Evolutionary conservation across 352 stramenopile genomes (phyloP), one percentile per base, ranked within the genome.

Genomic region (Globisporangium solare): DNA sequence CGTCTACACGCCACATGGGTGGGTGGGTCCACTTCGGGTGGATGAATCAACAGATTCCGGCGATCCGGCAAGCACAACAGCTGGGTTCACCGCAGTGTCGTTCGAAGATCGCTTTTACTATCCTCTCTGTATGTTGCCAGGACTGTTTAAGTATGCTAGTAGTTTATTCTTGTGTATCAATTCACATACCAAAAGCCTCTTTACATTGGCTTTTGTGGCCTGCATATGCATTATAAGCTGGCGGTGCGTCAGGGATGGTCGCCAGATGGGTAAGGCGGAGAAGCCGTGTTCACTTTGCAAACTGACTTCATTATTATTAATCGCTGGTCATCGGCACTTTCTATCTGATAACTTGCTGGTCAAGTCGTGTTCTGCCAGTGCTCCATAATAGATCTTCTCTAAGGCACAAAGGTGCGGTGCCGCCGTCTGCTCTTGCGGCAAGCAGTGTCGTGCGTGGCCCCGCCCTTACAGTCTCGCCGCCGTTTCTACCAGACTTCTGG

Each of bases 261-360:
- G 7, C 20, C 51, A 56, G 20, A 21, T 56, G 51, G 37, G 32
- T 56, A 24, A 47, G 35, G 51, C 37, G 24, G 51, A 57, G 40
- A 57, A 57, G 51, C 40, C 27, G 17, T 17, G 27, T 41, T 53
- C 39, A 43, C 18, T 15, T 27, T n/a, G 47, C 47, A 39, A 15
- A 27, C 51, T 57, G 39, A 57, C 51, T 57, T 57, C 22, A 42
- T 56, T 56, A 24, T 57, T 37, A 42, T 56, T 56, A 24, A 51
- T 40, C 27, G 27, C 27, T 35, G 27, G 7, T 6, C 27, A 35
- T n/a, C 22, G 46, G 18, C n/a, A 13, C 46, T 43, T n/a, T 22
- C 40, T 24, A 27, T 27, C 27, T 21, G 7, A 12, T 56, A 17
- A 60, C 54, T 60, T n/a, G 18, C 53, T 13, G 22, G 27, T 8